Evolutionary conservation across 768 basidiomycete genomes (phyloP), one percentile per base, ranked within the genome.

Genomic region (Stropharia rugosoannulata): DNA sequence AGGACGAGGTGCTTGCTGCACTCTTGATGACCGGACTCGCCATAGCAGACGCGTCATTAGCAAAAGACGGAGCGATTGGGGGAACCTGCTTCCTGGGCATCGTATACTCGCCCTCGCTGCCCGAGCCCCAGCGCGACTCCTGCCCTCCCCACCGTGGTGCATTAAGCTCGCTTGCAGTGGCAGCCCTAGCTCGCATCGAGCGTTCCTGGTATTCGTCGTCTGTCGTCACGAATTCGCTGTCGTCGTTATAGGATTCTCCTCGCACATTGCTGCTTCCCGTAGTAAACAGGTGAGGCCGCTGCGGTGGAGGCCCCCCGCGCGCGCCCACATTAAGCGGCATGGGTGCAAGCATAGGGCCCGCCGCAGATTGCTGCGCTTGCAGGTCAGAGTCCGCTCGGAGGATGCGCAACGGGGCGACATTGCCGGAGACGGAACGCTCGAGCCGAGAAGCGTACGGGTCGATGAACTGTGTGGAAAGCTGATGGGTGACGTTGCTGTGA

Each of bases 131-230:
- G 50, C 46, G 48, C 39, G 54, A n/a, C 19, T 18, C 45, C n/a
- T 27, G 37, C 22, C 27, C 45, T 46, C 25, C 32, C 13, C 29
- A n/a, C 50, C 36, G 40, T 37, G 37, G 39, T 39, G 25, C 27
- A 16, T 32, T 32, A 10, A 32, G 29, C 8, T 36, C 36, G 19
- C 19, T 48, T 38, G 27, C 50, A 45, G 49, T 13, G 44, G 27
- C 48, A 42, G 36, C 42, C 51, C 8, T 49, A 50, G 11, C 54
- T 48, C 47, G 59, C 54, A 32, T 45, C 18, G 51, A 51, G 19
- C 38, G 35, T 25, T 36, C 38, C 52, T 55, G 54, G 45, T 55
- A 55, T 25, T 55, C 54, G 25, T 55, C 54, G 54, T 55, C 46
- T 36, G 54, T 55, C 46, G 45, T 55, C 46, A 25, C 15, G n/a